These are phyloP conservation scores for Wickerhamomyces pijperi DNA, from an alignment of 805 yeast genomes.

Conservation along the genomic window DNA sequence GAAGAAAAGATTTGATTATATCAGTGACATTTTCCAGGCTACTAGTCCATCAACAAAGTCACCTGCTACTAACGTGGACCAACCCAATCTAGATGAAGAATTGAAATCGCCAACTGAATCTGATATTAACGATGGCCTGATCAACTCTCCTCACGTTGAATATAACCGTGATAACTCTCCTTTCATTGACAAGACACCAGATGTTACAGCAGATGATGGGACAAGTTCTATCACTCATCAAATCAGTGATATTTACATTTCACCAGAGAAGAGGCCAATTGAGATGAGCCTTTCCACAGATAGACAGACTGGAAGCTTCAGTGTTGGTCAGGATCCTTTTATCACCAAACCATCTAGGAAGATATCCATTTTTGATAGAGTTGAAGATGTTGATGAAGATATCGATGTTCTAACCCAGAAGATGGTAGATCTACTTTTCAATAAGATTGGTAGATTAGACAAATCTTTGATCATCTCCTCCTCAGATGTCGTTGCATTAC, in stretches of 20 bases:
- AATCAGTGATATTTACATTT: conserved; percentile 14
- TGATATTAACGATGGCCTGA: conserved; percentile 14
- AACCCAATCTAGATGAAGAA: too few species aligned
- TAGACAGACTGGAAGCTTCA: too few species aligned
- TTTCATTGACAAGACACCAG: not conserved
- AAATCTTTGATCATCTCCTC: not conserved
- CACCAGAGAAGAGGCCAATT: conserved; percentile 12
- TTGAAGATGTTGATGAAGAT: not conserved
- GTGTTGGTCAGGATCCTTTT: too few species aligned
- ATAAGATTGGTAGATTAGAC: too few species aligned
- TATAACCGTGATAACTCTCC: conserved; percentile 1
- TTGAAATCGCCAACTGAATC: too few species aligned
- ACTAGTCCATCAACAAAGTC: conserved; percentile 1
- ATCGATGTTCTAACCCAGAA: conserved; percentile 4
- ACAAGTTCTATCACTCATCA: conserved; percentile 13
- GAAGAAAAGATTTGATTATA: conserved; percentile 8
- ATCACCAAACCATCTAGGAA: conserved; percentile 9
- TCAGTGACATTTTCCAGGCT: conserved; percentile 12
- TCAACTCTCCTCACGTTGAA: too few species aligned
- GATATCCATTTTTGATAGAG: conserved; percentile 13
- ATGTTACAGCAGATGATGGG: conserved; percentile 5
- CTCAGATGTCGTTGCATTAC: conserved; percentile 1
- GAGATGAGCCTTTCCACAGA: too few species aligned
- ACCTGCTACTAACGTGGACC: too few species aligned
- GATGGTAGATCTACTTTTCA: not conserved